These are phyloP conservation scores for Fusarium continuum DNA, from an alignment of 2,329 filamentous ascomycete species.

Conservation along the genomic window DNA sequence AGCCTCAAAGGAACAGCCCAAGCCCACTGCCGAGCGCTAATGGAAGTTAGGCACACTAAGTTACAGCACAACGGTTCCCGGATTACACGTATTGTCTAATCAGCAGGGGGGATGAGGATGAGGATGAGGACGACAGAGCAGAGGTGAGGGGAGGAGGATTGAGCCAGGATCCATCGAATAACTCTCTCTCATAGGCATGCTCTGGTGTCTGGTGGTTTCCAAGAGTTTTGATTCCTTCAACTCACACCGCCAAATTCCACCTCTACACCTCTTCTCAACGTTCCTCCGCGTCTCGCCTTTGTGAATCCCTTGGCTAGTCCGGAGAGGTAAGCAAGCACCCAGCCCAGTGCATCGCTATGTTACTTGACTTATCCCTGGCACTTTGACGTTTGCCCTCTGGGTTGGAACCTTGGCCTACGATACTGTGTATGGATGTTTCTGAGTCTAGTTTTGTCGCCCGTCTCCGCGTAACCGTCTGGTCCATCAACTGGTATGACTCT, in stretches of 20 bases:
- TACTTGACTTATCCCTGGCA: conserved; percentile 15
- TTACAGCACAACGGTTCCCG: conserved; percentile 27
- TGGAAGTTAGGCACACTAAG: conserved; percentile 17
- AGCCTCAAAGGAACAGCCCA: conserved; percentile 33
- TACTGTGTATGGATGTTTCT: conserved; percentile 1
- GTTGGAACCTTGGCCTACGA: conserved; percentile 20
- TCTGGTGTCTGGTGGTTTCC: conserved; percentile 1
- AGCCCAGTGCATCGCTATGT: conserved; percentile 7
- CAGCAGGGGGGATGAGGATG: conserved; percentile 14
- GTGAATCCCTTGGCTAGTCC: conserved; percentile 10
- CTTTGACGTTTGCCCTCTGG: conserved; percentile 16
- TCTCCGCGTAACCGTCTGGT: conserved; percentile 24
- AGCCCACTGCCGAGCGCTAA: conserved; percentile 33
- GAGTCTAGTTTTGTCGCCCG: conserved; percentile 5
- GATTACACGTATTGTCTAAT: conserved; percentile 24
- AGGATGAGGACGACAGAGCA: no score
- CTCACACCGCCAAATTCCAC: conserved; percentile 20
- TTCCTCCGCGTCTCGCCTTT: conserved; percentile 18
- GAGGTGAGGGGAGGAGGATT: conserved; percentile 6
- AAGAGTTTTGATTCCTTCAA: conserved; percentile 2
- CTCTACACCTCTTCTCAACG: conserved; percentile 10
- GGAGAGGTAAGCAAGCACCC: conserved; percentile 16
- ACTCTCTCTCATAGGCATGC: background rate
- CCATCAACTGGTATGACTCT: conserved; percentile 29
- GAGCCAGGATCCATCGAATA: conserved; percentile 23